Evolutionary conservation across 768 basidiomycete species (phyloP), one percentile per base, ranked within the genome.

Genomic region (Mycena chlorophos): DNA sequence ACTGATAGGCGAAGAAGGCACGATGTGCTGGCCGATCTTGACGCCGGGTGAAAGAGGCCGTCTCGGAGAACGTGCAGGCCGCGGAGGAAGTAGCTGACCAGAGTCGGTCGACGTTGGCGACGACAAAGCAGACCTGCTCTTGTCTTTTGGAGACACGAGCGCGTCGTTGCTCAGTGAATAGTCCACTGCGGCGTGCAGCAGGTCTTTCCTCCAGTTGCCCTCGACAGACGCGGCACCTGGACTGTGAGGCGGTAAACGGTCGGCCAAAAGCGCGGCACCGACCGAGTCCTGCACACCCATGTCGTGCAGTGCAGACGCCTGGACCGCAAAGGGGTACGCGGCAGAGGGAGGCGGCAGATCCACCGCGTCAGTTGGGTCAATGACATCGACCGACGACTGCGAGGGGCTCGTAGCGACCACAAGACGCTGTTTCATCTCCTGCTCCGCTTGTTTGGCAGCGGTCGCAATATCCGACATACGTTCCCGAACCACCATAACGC

Each of bases 281-380:
- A 91, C 73, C 25, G 88, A 89, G 46, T 89, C 87, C 57, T 83
- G 77, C 38, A 89, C 87, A 40, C 87, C 86, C 63, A 91, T 71
- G 16, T 86, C 89, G 63, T 85, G 83, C 48, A 86, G 63, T 16
- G 85, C 86, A 52, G 89, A 89, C 23, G 89, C 81, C 65, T 91
- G 89, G 34, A 88, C 81, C 5, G 86, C 82, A 62, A 91, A 87
- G 1, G 85, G 86, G 65, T 88, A 89, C 30, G 76, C 77, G 31
- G 85, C 74, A 30, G 86, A 83, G 5, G 84, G 86, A 4, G 78
- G 84, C 0, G 91, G 91, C 29, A 92, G 66, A 65, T 93, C 91
- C 30, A 93, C 90, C 23, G 80, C 81, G 64, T 92, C 91, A 23
- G 91, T 93, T 12, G 91, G 91, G 70, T 93, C 91, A 62, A 92